These are phyloP conservation scores for Xanthoconium stramineum DNA, from an alignment of 768 basidiomycete genomes.

Conservation along the genomic window DNA sequence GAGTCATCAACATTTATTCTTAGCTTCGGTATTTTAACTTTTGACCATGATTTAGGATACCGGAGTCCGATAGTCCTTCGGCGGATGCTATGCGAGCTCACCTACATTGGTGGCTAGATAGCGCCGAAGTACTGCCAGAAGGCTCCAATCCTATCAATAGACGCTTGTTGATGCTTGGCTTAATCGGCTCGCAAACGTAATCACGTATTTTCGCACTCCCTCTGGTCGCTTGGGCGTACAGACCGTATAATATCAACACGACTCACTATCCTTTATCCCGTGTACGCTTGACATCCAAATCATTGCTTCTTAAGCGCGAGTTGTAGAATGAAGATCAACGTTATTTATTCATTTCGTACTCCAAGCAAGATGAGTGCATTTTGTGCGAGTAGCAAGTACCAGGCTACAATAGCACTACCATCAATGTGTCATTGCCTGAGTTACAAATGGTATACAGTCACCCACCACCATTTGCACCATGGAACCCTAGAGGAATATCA, in stretches of 20 bases:
- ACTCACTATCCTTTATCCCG: conserved; percentile 3
- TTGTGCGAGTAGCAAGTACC: no score
- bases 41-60: conserved; percentile 35
- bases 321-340: neutral
- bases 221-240: conserved; percentile 11
- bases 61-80: conserved; percentile 32
- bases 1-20: conserved; percentile 28
- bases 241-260: conserved; percentile 6
- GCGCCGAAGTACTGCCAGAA: conserved; percentile 34
- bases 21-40: neutral
- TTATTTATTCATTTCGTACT: no score
- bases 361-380: neutral
- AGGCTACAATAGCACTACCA: no score
- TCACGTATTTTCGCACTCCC: neutral
- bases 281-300: neutral
- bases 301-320: neutral
- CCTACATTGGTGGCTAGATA: conserved; percentile 65
- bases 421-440: no score
- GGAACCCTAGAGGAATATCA: no score
- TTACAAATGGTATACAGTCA: no score
- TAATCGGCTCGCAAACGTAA: conserved; percentile 31
- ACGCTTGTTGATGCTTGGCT: conserved; percentile 49
- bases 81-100: conserved; percentile 46
- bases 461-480: no score
- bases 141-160: conserved; percentile 41